These are phyloP conservation scores for Pseudodiploospora longispora DNA, from an alignment of 2,329 filamentous ascomycete species.

Conservation along the genomic window DNA sequence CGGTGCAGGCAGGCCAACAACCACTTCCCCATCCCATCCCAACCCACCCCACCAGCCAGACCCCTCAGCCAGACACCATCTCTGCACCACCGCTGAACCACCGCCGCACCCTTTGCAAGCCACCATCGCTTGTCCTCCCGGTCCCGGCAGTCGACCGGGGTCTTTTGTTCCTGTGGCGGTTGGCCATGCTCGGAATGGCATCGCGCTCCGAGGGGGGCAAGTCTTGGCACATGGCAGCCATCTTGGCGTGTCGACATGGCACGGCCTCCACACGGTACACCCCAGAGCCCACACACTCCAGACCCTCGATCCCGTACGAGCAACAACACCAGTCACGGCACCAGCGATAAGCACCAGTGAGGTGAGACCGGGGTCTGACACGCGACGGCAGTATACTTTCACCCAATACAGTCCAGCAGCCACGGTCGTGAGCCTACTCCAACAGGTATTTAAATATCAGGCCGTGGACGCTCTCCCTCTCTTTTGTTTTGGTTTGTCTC, in stretches of 20 bases:
- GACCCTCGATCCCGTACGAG: neutral
- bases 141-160: conserved; percentile 9
- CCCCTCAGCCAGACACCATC: too few relatives aligned
- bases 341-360: too few relatives aligned
- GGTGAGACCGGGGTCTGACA: too few relatives aligned
- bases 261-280: neutral
- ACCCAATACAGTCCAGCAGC: too few relatives aligned
- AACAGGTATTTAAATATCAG: conserved; percentile 1
- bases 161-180: conserved; percentile 13
- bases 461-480: neutral
- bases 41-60: neutral
- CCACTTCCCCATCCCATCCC: neutral
- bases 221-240: conserved; percentile 10
- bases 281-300: neutral
- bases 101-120: neutral
- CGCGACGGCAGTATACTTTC: too few relatives aligned
- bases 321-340: too few relatives aligned
- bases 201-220: conserved; percentile 13
- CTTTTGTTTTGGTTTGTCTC: neutral
- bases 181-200: conserved; percentile 13
- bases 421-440: too few relatives aligned
- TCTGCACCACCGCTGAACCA: neutral
- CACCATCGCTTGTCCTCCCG: neutral
- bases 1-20: neutral
- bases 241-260: neutral